Evolutionary conservation across 805 yeast species (phyloP), one percentile per base, ranked within the genome.

Genomic region (Candida tibetensis): DNA sequence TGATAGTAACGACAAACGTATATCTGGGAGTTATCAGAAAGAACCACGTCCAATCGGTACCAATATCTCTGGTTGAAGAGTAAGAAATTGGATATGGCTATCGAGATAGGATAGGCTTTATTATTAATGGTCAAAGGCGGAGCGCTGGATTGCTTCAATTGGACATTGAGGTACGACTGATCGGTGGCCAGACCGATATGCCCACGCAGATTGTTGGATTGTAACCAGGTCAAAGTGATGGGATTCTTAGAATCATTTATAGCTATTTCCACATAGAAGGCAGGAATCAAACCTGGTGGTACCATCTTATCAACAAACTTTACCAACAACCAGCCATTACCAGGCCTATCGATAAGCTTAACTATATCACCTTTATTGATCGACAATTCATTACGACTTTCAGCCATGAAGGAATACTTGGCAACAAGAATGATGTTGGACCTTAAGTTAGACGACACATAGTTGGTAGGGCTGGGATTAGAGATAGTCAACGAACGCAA

Each of bases 271-370:
- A 69, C 74, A 47, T 71, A 72, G 25, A 67, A 60, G 2, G 76
- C 71, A 1, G 82, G 82, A 2, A 78, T 67, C 39, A 77, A 56
- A 1, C 82, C 82, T 1, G 75, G 71, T 3, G 52, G 55, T 4
- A 62, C 54, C 21, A 74, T 40, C 41, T 69, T 62, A 29, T 74
- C 76, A 23, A 78, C 66, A n/a, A 76, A 71, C 51, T 77, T 76
- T 6, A 76, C 83, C 30, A 76, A 52, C 2, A 77, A 53, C 80
- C 81, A 76, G 1, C 81, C 83, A 47, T 72, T 69, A 1, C 72
- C 72, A 29, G 62, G 66, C 28, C 72, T 55, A 36, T 72, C 72
- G 4, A 77, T 43, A 15, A 79, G 53, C 48, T 74, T 77, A 18
- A 79, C 55, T 13, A 76, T 69, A 42, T 76, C 82, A 9, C 82